These are phyloP conservation scores for Candida nitratophila DNA, from an alignment of 805 yeast species.

Conservation along the genomic window DNA sequence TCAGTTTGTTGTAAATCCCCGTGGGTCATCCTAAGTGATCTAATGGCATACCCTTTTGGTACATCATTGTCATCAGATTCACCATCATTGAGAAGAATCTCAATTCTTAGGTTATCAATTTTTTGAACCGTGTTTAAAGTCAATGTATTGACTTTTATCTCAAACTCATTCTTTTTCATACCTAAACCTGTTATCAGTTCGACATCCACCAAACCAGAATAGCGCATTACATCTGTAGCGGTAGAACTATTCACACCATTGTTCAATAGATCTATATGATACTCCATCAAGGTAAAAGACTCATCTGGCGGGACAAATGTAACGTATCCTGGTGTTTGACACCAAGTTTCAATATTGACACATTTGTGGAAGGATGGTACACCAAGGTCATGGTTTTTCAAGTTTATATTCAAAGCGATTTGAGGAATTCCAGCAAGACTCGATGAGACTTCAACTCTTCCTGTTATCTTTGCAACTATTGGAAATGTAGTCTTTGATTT, in stretches of 20 bases:
- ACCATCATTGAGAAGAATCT: constrained; percentile 17
- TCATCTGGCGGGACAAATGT: constrained; percentile 91
- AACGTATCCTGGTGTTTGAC: constrained; percentile 35
- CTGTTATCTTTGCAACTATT: constrained; percentile 49
- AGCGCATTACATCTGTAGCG: constrained; percentile 13
- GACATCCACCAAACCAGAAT: constrained; percentile 48
- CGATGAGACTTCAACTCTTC: constrained; percentile 55
- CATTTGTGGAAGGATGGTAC: constrained; percentile 67
- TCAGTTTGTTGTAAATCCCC: constrained; percentile 64
- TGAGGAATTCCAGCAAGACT: constrained; percentile 76
- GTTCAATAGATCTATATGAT: constrained; percentile 47
- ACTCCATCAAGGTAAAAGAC: constrained; percentile 51
- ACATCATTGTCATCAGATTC: not conserved
- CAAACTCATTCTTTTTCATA: constrained; percentile 48
- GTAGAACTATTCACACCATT: constrained; percentile 10
- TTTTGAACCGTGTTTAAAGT: constrained; percentile 37
- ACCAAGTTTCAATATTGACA: constrained; percentile 51
- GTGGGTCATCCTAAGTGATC: constrained; percentile 57
- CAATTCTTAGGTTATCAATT: constrained; percentile 41
- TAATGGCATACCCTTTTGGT: constrained; percentile 29
- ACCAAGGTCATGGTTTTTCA: constrained; percentile 40
- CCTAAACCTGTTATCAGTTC: constrained; percentile 53
- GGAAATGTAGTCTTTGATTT: constrained; percentile 22
- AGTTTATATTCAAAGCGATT: constrained; percentile 48
- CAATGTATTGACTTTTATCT: constrained; percentile 43